Percentiles rank a stretch among this genome's conserved stretches.
These are phyloP conservation scores for Xylaria polymorpha DNA, from an alignment of 2,329 filamentous ascomycete species.

Conservation along the genomic window DNA sequence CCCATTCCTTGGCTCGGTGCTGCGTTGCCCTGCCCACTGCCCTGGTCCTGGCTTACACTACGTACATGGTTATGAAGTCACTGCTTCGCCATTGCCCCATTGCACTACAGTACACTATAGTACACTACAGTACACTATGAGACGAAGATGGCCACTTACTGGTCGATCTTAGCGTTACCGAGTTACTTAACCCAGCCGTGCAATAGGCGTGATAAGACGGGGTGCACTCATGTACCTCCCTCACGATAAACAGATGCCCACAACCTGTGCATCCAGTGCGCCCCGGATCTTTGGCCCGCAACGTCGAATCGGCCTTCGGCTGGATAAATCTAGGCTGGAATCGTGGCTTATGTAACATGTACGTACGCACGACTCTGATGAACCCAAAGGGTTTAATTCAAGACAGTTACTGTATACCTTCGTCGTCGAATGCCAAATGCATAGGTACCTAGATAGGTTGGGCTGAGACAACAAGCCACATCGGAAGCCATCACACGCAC, in stretches of 20 bases:
- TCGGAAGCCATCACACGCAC: constrained; percentile 12
- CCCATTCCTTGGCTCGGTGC: constrained; percentile 16
- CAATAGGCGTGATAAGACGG: background rate
- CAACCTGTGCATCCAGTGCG: background rate
- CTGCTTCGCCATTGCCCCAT: constrained; percentile 24
- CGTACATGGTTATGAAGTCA: constrained; percentile 19
- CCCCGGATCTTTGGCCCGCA: constrained; percentile 24
- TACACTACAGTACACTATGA: background rate
- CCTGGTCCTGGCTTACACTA: constrained; percentile 6
- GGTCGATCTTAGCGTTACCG: constrained; percentile 27
- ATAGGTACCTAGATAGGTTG: background rate
- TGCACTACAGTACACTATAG: background rate
- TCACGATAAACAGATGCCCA: constrained; percentile 25
- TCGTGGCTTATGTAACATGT: constrained; percentile 23
- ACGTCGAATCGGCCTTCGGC: constrained; percentile 17
- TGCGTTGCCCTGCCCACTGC: constrained; percentile 21
- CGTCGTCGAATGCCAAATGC: too few species aligned
- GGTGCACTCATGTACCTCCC: background rate
- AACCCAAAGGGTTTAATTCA: background rate
- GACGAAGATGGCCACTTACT: constrained; percentile 16
- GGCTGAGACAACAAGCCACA: constrained; percentile 27
- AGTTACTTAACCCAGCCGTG: constrained; percentile 9
- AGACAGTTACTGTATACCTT: too few species aligned
- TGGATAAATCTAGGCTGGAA: constrained; percentile 22
- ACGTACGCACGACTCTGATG: background rate